These are phyloP conservation scores for Trichosphaerium sp. DNA, from an alignment of 78 protist genomes.

Conservation along the genomic window DNA sequence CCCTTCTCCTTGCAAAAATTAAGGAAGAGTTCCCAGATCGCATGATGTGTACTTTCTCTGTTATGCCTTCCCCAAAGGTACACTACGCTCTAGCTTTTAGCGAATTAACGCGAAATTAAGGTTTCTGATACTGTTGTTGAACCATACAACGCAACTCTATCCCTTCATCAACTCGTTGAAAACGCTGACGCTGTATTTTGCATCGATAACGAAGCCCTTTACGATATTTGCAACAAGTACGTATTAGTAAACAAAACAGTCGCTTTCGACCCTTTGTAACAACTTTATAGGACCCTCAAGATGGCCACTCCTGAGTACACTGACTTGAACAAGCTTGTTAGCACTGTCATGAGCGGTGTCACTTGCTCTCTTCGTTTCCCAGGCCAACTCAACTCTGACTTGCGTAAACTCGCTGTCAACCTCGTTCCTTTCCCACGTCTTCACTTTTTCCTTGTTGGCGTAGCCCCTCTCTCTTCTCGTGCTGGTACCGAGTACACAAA, in stretches of 20 bases:
- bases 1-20: conserved; percentile 74
- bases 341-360: conserved; percentile 88
- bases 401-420: conserved; percentile 97
- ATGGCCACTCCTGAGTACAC: conserved; percentile 80
- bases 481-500: conserved; percentile 72
- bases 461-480: conserved; percentile 87
- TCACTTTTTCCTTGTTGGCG: conserved; percentile 97
- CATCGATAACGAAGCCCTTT: conserved; percentile 96
- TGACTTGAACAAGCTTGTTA: conserved; percentile 83
- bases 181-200: conserved; percentile 88
- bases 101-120: no score
- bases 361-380: conserved; percentile 98
- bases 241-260: no score
- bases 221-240: conserved; percentile 94
- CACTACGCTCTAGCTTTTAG: no score
- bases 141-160: conserved; percentile 97
- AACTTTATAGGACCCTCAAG: conserved; percentile 83
- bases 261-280: no score
- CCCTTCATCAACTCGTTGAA: conserved; percentile 95
- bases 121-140: conserved; percentile 95
- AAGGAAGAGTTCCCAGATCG: conserved; percentile 96
- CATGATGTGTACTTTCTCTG: conserved; percentile 92
- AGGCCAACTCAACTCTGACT: conserved; percentile 95
- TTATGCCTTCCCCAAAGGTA: conserved; percentile 96
- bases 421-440: conserved; percentile 99